Conservation (phyloP, 768 basidiomycete genomes). For the Amanita molliuscula region DNA sequence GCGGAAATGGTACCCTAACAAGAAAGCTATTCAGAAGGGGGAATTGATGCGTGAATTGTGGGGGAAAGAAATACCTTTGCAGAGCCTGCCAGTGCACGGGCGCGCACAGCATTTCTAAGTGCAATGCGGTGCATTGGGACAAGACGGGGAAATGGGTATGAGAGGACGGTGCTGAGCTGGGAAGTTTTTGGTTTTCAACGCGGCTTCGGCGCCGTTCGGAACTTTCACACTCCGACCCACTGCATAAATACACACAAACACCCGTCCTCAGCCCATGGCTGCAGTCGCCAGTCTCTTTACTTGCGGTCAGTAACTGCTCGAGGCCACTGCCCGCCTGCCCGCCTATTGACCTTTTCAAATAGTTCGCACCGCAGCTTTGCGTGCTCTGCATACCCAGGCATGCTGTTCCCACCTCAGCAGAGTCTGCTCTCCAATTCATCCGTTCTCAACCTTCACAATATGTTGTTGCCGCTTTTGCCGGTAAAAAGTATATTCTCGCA, state of each 20-base stretch:
- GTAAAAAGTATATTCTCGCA: slow-evolving; percentile 81
- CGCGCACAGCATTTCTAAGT: slow-evolving; percentile 75
- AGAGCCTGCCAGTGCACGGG: slow-evolving; percentile 58
- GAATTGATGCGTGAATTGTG: not conserved
- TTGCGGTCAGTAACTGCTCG: slow-evolving; percentile 17
- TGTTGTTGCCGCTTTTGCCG: slow-evolving; percentile 79
- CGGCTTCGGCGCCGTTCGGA: slow-evolving; percentile 37
- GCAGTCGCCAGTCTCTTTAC: slow-evolving; percentile 19
- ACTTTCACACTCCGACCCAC: slow-evolving; percentile 33
- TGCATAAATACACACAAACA: slow-evolving; percentile 14
- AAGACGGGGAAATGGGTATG: slow-evolving; percentile 35
- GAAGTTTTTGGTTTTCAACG: slow-evolving; percentile 31
- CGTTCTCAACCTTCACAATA: slow-evolving; percentile 90
- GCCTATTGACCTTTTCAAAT: slow-evolving; percentile 7
- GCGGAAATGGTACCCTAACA: slow-evolving; percentile 38
- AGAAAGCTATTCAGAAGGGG: slow-evolving; percentile 14
- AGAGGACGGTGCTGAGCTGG: slow-evolving; percentile 16
- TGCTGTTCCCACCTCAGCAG: slow-evolving; percentile 26
- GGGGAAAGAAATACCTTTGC: slow-evolving; percentile 39
- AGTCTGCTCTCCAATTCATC: slow-evolving; percentile 67
- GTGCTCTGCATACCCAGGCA: slow-evolving; percentile 17
- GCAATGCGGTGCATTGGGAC: slow-evolving; percentile 72
- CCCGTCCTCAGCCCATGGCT: slow-evolving; percentile 12
- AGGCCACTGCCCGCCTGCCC: not conserved
- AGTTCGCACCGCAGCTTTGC: slow-evolving; percentile 8